Evolutionary conservation across 2,329 filamentous ascomycete genomes (phyloP), one percentile per base, ranked within the genome.

Genomic region (Akanthomyces lecanii): DNA sequence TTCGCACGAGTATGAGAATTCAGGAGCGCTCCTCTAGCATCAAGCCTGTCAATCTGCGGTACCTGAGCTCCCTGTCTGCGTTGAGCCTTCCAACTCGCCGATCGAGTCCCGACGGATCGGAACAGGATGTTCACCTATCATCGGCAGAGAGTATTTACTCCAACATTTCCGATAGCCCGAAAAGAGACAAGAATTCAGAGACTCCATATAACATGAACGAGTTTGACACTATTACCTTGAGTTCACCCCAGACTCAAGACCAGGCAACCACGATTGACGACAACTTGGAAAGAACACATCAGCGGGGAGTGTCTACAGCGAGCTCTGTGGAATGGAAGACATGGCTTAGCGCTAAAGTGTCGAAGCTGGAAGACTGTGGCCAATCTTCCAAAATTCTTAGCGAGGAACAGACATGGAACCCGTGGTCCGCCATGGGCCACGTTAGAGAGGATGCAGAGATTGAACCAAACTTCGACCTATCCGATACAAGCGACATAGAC

Each of bases 241-340:
- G 23, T 12, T 55, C 60, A 38, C 51, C 51, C 4, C 25, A 53
- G 3, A 18, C 25, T 45, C 33, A 36, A 18, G 54, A 51, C 23
- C 8, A 18, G 11, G 53, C n/a, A 16, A 16, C 6, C 1, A 4
- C 38, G 11, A 12, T 30, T 18, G 14, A 4, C 25, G 60, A 62
- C 10, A 44, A 21, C 2, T 30, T 42, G 36, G 18, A 50, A 3
- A 71, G 21, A 55, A 62, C 42, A 54, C 71, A 75, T 21, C 72
- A 73, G 52, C 73, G 78, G n/a, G 71, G 74, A 1, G 66, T 70
- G 3, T 81, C 79, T 1, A 75, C 75, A 0, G 73, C 74, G 6
- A 81, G 81, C 62, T 84, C 81, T 2, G 71, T 77, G 2, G 82
- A 84, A 63, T 85, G 82, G 83, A 84, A 84, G 70, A 78, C 74